These are phyloP conservation scores for Anthracocystis panici-leucophaei DNA, from an alignment of 1,284 basidiomycete genomes.

Conservation along the genomic window DNA sequence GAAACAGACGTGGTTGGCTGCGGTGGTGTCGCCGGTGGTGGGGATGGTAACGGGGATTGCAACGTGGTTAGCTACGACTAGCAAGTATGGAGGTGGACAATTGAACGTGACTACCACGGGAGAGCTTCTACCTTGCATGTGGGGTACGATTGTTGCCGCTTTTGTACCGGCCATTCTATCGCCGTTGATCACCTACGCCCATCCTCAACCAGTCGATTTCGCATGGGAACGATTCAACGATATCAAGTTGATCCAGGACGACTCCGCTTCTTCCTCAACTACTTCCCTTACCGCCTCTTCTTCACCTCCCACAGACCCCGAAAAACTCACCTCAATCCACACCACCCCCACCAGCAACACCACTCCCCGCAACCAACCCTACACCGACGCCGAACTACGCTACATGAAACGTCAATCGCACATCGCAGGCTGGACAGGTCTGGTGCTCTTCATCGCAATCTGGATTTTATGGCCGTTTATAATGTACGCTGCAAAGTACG, in stretches of 20 bases:
- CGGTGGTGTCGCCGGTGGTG: constrained; percentile 46
- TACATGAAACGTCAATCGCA: constrained; percentile 29
- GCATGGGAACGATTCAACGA: constrained; percentile 56
- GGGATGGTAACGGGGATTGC: constrained; percentile 61
- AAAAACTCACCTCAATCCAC: constrained; percentile 8
- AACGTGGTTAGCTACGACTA: constrained; percentile 62
- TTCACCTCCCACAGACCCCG: neutral
- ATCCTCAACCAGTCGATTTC: constrained; percentile 39
- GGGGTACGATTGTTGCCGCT: constrained; percentile 59
- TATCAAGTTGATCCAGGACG: constrained; percentile 44
- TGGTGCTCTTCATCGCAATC: constrained; percentile 54
- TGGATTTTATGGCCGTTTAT: constrained; percentile 66
- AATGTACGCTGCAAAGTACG: constrained; percentile 64
- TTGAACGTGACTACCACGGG: constrained; percentile 42
- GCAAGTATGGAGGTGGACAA: constrained; percentile 48
- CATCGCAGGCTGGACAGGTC: constrained; percentile 29
- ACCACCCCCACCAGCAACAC: neutral
- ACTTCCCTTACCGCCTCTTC: neutral
- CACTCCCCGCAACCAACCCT: constrained; percentile 1
- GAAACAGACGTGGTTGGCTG: constrained; percentile 57
- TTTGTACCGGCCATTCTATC: constrained; percentile 47
- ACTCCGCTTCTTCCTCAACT: constrained; percentile 9
- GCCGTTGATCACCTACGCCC: constrained; percentile 30
- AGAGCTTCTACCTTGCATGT: constrained; percentile 58
- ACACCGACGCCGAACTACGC: constrained; percentile 24